These are phyloP conservation scores for Singerocomus rubriflavus DNA, from an alignment of 1,284 basidiomycete species.

Conservation along the genomic window DNA sequence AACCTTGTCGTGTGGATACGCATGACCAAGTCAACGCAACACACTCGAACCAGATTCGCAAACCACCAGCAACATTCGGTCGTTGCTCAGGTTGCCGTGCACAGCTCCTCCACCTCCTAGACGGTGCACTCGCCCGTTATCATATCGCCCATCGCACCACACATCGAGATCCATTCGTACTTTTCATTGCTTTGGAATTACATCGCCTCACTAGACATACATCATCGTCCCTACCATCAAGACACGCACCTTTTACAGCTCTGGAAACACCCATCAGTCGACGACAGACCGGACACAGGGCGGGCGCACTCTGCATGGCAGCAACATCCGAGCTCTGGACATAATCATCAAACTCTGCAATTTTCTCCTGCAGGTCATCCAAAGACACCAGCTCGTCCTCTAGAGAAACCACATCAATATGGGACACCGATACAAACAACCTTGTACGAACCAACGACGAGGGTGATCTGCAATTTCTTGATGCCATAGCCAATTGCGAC, in stretches of 20 bases:
- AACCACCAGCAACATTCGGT: constrained; percentile 7
- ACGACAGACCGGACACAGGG: background rate
- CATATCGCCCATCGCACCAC: background rate
- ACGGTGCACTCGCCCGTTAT: background rate
- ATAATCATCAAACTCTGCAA: constrained; percentile 89
- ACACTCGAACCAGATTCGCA: no score
- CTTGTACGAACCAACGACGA: constrained; percentile 82
- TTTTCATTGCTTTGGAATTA: no score
- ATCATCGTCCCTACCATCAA: background rate
- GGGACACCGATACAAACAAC: background rate
- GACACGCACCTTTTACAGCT: constrained; percentile 17
- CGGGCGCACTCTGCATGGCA: constrained; percentile 80
- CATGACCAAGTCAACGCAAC: no score
- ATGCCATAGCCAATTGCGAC: constrained; percentile 95
- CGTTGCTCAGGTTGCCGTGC: constrained; percentile 21
- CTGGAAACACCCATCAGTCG: constrained; percentile 16
- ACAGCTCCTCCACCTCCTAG: constrained; percentile 7
- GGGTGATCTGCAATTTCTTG: constrained; percentile 88
- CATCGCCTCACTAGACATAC: constrained; percentile 6
- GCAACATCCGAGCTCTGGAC: constrained; percentile 93
- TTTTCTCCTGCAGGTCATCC: constrained; percentile 92
- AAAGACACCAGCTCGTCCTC: constrained; percentile 95
- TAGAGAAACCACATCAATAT: constrained; percentile 31
- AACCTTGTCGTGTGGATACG: constrained; percentile 32
- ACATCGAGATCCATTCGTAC: no score